Conservation (phyloP, 73 alveolate genomes). For the Effrenium voratum region DNA sequence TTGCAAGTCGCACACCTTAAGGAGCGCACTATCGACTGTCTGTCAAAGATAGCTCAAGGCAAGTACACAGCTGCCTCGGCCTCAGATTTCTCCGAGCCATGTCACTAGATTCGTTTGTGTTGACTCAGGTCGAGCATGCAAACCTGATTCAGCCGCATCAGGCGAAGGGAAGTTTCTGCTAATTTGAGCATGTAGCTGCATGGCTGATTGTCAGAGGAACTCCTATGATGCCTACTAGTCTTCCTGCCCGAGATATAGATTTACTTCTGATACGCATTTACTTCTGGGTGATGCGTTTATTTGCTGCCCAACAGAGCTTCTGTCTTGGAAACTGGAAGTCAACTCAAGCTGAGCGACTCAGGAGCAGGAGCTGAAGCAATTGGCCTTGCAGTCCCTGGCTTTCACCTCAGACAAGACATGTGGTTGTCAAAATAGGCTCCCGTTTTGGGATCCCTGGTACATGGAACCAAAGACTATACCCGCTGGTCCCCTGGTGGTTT, state of each 20-base stretch:
- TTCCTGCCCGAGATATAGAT: too few species aligned
- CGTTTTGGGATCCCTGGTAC: too few species aligned
- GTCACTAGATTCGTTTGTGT: not conserved
- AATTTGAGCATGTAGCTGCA: not conserved
- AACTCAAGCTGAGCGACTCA: too few species aligned
- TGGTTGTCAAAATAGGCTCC: too few species aligned
- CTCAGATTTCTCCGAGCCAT: not conserved
- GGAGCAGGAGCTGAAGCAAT: slow-evolving; percentile 84
- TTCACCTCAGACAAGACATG: not conserved
- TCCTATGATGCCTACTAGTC: too few species aligned
- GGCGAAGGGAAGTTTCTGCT: slow-evolving; percentile 12
- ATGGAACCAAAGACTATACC: too few species aligned
- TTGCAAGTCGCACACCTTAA: too few species aligned
- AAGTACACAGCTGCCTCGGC: slow-evolving; percentile 85
- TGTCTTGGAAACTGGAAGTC: too few species aligned
- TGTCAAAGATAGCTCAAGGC: slow-evolving; percentile 97
- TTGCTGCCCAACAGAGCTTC: too few species aligned
- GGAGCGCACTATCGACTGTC: slow-evolving; percentile 96
- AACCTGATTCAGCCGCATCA: slow-evolving; percentile 96
- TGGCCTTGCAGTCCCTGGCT: slow-evolving; percentile 46
- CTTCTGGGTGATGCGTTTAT: too few species aligned
- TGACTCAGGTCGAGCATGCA: slow-evolving; percentile 95
- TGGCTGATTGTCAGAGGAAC: not conserved
- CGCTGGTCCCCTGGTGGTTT: too few species aligned
- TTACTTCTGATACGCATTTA: too few species aligned